Percentiles rank a stretch among this genome's conserved stretches.
Evolutionary conservation across 129 eudicot genomes (phyloP).

Genomic region (Helianthus annuus): HanXRQr2.0-SUNRISE NC_035445.2:62787717-62788216

Average conservation of each 20-base stretch:
- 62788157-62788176: background rate
- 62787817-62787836: too few species aligned
- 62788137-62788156: background rate
- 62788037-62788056: background rate
- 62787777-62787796: too few species aligned
- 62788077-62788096: conserved; percentile 7
- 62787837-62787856: background rate
- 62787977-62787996: background rate
- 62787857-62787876: background rate
- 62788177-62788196: background rate
- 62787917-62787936: background rate
- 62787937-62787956: background rate
- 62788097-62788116: conserved; percentile 13
- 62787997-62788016: background rate
- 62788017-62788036: background rate
- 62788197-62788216: background rate
- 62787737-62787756: too few species aligned
- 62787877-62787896: background rate
- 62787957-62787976: background rate
- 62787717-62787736: too few species aligned
- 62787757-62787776: too few species aligned
- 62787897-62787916: background rate
- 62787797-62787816: too few species aligned
- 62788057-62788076: conserved; percentile 2
- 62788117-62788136: background rate